Percentiles rank a stretch among this genome's conserved stretches.
These are phyloP conservation scores for Acorus calamus DNA, from an alignment of 106 monocot genomes.

Conservation along the genomic window DNA sequence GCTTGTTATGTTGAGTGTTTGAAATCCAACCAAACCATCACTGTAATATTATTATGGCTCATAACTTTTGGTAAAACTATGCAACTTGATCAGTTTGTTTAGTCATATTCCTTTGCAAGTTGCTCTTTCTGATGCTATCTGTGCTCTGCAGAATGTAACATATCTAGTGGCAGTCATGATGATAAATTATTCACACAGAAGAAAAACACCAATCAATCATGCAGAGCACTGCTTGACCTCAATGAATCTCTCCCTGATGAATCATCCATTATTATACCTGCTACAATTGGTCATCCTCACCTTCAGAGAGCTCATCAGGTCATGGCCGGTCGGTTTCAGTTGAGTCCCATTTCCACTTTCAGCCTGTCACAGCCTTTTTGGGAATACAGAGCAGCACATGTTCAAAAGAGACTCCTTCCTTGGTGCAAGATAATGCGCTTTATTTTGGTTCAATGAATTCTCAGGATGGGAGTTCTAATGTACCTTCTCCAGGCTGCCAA, in stretches of 20 bases:
- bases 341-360: constrained; percentile 2
- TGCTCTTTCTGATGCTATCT: no score
- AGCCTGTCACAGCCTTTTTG: no score
- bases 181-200: constrained; percentile 5
- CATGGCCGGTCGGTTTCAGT: constrained; percentile 7
- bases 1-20: no score
- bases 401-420: constrained; percentile 3
- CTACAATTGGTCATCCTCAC: constrained; percentile 5
- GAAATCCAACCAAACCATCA: no score
- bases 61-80: no score
- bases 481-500: background rate
- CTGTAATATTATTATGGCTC: no score
- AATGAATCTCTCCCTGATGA: constrained; percentile 47
- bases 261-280: constrained; percentile 1
- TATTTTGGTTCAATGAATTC: constrained; percentile 5
- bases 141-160: constrained; percentile 18
- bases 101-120: no score
- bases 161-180: background rate
- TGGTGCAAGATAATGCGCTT: background rate
- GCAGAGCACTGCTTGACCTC: constrained; percentile 43
- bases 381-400: background rate
- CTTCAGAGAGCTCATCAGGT: constrained; percentile 22
- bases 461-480: background rate
- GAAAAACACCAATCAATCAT: constrained; percentile 3
- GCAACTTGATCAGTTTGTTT: no score